Evolutionary conservation across 495 filamentous ascomycete genomes (phyloP).

Genomic region (Penicillium coffeae): DNA sequence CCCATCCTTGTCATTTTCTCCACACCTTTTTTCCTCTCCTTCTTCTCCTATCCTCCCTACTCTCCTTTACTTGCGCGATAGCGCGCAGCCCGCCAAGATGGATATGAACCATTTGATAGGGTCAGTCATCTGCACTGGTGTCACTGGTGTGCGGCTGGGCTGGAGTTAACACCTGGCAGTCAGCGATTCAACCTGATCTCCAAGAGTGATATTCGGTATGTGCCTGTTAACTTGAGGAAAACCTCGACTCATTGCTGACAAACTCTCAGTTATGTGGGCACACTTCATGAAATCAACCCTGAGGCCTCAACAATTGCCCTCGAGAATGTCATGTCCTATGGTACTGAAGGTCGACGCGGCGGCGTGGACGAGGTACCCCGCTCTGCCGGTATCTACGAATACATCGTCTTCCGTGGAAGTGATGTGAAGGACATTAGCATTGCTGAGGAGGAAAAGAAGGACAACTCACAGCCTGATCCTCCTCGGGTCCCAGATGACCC

Average conservation of each 20-base stretch:
- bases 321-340: constrained; percentile 88
- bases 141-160: constrained; percentile 39
- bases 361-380: constrained; percentile 73
- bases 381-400: constrained; percentile 87
- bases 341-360: constrained; percentile 83
- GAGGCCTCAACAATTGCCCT: constrained; percentile 93
- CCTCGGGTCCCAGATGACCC: constrained; percentile 89
- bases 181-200: constrained; percentile 72
- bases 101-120: constrained; percentile 54
- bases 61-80: constrained; percentile 29
- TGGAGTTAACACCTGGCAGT: constrained; percentile 47
- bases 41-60: constrained; percentile 18
- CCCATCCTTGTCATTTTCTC: constrained; percentile 4
- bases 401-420: constrained; percentile 97
- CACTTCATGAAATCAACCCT: constrained; percentile 95
- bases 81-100: constrained; percentile 38
- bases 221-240: constrained; percentile 2
- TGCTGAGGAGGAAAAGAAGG: constrained; percentile 69
- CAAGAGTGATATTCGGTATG: constrained; percentile 92
- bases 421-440: constrained; percentile 98
- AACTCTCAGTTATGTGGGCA: constrained; percentile 77
- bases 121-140: constrained; percentile 39
- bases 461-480: constrained; percentile 59
- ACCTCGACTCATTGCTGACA: constrained; percentile 19
- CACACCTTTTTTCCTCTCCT: constrained; percentile 9